Conservation (phyloP, 768 basidiomycete genomes). For the Russula griseocarnosa region DNA sequence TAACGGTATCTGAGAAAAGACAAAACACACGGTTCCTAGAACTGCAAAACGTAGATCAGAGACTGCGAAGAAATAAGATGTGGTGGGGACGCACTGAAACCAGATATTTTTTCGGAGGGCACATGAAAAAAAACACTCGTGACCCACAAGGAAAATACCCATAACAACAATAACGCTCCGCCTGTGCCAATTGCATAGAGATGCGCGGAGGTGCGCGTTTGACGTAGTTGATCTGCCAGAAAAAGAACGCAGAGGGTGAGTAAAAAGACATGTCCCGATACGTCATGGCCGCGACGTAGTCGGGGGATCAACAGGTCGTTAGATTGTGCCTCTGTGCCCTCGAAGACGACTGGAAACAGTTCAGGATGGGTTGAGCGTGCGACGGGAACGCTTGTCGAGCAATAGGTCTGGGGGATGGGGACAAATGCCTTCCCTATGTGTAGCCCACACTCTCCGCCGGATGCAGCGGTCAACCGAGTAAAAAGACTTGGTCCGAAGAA, state of each 20-base stretch:
- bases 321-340: constrained; percentile 33
- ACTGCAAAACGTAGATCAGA: constrained; percentile 31
- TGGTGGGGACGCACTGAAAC: constrained; percentile 58
- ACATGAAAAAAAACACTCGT: constrained; percentile 91
- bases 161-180: constrained; percentile 50
- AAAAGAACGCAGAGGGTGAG: constrained; percentile 76
- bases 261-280: constrained; percentile 92
- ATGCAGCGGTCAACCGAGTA: constrained; percentile 56
- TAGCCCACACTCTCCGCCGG: constrained; percentile 77
- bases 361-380: constrained; percentile 58
- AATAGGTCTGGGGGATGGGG: constrained; percentile 54
- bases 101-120: constrained; percentile 81
- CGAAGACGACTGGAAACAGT: constrained; percentile 49
- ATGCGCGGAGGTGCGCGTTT: constrained; percentile 46
- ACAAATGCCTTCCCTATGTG: constrained; percentile 43
- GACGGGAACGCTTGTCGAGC: constrained; percentile 48
- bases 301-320: constrained; percentile 49
- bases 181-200: constrained; percentile 46
- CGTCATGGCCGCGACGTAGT: constrained; percentile 79
- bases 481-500: constrained; percentile 83
- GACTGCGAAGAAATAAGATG: too few species aligned
- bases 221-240: constrained; percentile 67
- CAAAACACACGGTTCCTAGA: constrained; percentile 39
- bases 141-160: constrained; percentile 71
- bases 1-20: constrained; percentile 34